Base-by-base conservation (phyloP, 331 rosid species). In the Quercus phellos region DNA sequence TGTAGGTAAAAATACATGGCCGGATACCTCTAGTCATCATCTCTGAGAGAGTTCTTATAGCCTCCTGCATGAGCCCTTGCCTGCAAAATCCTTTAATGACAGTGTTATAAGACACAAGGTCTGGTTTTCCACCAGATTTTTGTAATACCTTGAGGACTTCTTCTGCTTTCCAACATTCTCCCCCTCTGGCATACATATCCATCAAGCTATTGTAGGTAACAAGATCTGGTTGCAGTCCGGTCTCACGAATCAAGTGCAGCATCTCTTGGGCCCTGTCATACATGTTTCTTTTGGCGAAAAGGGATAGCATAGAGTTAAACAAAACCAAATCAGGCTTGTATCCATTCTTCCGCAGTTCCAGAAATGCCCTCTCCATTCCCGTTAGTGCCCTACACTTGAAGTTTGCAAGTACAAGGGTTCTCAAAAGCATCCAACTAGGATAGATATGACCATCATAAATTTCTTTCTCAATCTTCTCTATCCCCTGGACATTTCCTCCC, bases 101-200 rank as follows among this genome's bases (percentile, higher is more conserved):
- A 55, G 93, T 92, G 82, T 95, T 92, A 70, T 90, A 94, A 46
- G 99, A 92, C 51, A 94, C 96, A 11, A 88, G 90, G 81, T 89
- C 99, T 1, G 99, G 97, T 68, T 75, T 88, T 74, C 81, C 86
- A 51, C 92, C 98, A 2, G 93, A 84, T 42, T 83, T 80, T 80
- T 82, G 79, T 27, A 95, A 80, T 51, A 83, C 90, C 85, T 70
- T 84, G 55, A 95, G 97, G 84, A 91, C 75, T 85, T 95, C 96
- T 84, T 95, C 90, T 66, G 98, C 98, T 87, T 93, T 91, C 99
- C 97, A 95, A 77, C 96, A 88, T 66, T 88, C 89, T 19, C 96
- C 97, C 26, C 82, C 85, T 68, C 93, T 87, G 5, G 95, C 96
- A 64, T 95, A 83, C 93, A 92, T 87, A 86, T 95, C 92, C 88